Conservation (phyloP, 164 flowering plant species). For the Piper longum region DNA sequence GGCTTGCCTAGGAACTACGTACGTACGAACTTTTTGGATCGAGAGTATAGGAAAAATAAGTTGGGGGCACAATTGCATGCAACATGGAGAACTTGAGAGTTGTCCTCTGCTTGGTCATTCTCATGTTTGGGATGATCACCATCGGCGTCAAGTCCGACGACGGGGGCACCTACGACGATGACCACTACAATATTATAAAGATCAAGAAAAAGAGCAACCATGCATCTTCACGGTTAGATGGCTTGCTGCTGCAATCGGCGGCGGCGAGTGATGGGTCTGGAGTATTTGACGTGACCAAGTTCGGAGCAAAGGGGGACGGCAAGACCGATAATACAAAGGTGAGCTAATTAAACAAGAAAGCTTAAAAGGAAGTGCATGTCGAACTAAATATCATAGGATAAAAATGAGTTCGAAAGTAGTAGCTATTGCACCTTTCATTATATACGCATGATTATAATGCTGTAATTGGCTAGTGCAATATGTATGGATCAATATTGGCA, state of each 20-base stretch:
- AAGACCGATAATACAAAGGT: slow-evolving; percentile 13
- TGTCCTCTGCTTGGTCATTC: neutral
- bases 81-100: neutral
- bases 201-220: no score
- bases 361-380: no score
- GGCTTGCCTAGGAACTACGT: neutral
- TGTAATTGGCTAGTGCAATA: no score
- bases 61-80: neutral
- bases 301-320: slow-evolving; percentile 21
- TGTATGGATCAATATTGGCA: neutral
- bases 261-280: neutral
- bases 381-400: neutral
- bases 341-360: neutral
- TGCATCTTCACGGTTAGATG: no score
- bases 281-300: slow-evolving; percentile 23
- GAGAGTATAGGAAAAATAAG: neutral
- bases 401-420: neutral
- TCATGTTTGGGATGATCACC: neutral
- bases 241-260: neutral
- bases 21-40: neutral
- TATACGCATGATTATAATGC: neutral
- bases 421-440: neutral
- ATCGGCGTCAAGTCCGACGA: neutral
- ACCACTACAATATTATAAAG: neutral
- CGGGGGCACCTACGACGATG: neutral